Percentiles rank a stretch among this genome's conserved stretches.
These are phyloP conservation scores for Anisogramma anomala DNA, from an alignment of 2,329 filamentous ascomycete species.

Conservation along the genomic window DNA sequence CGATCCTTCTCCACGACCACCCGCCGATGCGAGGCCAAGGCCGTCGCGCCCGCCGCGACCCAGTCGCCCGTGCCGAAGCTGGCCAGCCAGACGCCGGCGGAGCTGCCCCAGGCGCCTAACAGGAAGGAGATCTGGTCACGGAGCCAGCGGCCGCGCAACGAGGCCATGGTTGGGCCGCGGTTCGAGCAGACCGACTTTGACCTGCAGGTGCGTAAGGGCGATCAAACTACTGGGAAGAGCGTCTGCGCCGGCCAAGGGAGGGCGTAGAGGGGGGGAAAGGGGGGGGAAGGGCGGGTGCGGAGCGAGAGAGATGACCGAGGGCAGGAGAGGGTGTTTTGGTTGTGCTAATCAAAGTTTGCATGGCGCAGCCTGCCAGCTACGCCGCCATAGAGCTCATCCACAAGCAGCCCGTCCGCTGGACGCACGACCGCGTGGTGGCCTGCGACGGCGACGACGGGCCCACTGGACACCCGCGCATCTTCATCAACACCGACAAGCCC, in stretches of 20 bases:
- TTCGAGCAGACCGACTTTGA: slow-evolving; percentile 97
- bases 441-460: slow-evolving; percentile 92
- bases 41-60: slow-evolving; percentile 28
- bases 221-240: no score
- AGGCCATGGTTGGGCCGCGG: slow-evolving; percentile 84
- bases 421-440: slow-evolving; percentile 64
- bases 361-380: slow-evolving; percentile 64
- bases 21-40: slow-evolving; percentile 32
- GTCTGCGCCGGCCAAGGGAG: neutral
- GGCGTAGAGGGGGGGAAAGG: slow-evolving; percentile 2
- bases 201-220: slow-evolving; percentile 58
- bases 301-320: neutral
- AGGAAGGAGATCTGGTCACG: slow-evolving; percentile 68
- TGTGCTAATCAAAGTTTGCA: slow-evolving; percentile 20
- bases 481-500: slow-evolving; percentile 96
- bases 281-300: neutral
- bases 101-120: slow-evolving; percentile 75
- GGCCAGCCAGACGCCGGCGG: slow-evolving; percentile 31
- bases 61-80: slow-evolving; percentile 33
- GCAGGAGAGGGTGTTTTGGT: slow-evolving; percentile 7
- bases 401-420: slow-evolving; percentile 89
- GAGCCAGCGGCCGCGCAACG: slow-evolving; percentile 68
- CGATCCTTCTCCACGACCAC: slow-evolving; percentile 39
- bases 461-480: slow-evolving; percentile 81
- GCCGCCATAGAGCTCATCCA: slow-evolving; percentile 94